phyloP scores from a whole-genome alignment of 2,329 filamentous ascomycete genomes.

The Aspergillus fischeri region DNA sequence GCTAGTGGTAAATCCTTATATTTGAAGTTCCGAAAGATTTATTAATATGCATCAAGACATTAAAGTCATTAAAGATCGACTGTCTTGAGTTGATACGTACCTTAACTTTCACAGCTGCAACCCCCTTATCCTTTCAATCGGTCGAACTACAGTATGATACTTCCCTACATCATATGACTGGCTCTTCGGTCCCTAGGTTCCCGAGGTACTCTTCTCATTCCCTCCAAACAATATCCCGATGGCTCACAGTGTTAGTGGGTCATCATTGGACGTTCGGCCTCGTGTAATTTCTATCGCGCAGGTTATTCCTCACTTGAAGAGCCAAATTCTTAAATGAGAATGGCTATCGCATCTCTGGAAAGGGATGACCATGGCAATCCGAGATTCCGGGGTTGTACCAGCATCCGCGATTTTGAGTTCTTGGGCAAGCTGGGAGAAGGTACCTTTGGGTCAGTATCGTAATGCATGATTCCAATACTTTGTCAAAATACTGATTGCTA shows the following conservation, averaged over 20 bases:
- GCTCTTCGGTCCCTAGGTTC: neutral
- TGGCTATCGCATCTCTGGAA: slow-evolving; percentile 43
- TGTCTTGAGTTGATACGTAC: neutral
- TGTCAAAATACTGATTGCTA: slow-evolving; percentile 12
- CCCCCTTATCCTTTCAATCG: neutral
- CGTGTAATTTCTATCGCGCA: neutral
- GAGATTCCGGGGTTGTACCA: slow-evolving; percentile 78
- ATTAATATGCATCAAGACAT: neutral
- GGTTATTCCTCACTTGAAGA: neutral
- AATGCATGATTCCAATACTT: neutral
- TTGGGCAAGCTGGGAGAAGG: slow-evolving; percentile 72
- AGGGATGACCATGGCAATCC: slow-evolving; percentile 43
- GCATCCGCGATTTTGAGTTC: slow-evolving; percentile 40
- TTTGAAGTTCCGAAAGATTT: neutral
- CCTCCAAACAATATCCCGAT: neutral
- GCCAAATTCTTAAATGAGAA: slow-evolving; percentile 15
- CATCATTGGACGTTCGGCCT: neutral
- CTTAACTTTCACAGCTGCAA: neutral
- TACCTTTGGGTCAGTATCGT: slow-evolving; percentile 71
- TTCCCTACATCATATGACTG: neutral
- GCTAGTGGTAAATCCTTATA: neutral
- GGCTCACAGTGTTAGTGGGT: neutral
- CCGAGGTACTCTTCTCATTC: neutral
- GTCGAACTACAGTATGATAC: neutral
- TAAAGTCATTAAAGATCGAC: neutral